phyloP scores from a whole-genome alignment of 371 early-diverging fungal species.

The Fennellomyces sp. region DNA sequence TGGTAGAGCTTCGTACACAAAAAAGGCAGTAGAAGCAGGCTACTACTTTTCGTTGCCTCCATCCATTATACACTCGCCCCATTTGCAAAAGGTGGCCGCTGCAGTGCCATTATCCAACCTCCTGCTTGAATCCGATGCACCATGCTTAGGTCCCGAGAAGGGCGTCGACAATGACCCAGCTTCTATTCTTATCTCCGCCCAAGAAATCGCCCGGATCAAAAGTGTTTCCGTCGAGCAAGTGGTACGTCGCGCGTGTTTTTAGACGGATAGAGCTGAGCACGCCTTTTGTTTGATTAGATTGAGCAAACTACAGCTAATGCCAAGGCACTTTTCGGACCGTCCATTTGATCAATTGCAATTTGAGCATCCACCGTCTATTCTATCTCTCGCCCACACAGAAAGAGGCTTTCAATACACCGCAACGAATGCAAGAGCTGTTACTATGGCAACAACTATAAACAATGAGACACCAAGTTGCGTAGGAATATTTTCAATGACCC shows the following conservation, averaged over 20 bases:
- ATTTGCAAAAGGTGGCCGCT: slow-evolving; percentile 52
- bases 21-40: slow-evolving; percentile 46
- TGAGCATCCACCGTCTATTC: no score
- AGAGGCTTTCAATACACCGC: no score
- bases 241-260: no score
- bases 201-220: slow-evolving; percentile 62
- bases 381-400: no score
- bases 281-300: no score
- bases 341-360: not conserved
- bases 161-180: slow-evolving; percentile 61
- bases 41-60: slow-evolving; percentile 67
- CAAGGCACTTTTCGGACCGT: not conserved
- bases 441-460: no score
- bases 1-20: slow-evolving; percentile 43
- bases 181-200: slow-evolving; percentile 50
- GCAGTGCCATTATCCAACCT: slow-evolving; percentile 56
- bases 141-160: slow-evolving; percentile 65
- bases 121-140: slow-evolving; percentile 74
- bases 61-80: slow-evolving; percentile 49
- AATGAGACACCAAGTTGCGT: no score
- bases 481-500: no score
- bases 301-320: not conserved
- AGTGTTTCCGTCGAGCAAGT: slow-evolving; percentile 55
- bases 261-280: no score
- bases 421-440: no score